Percentiles rank a stretch among this genome's conserved stretches.
Evolutionary conservation across 148 eudicot genomes (phyloP).

Genomic region (Chenopodium album): DNA sequence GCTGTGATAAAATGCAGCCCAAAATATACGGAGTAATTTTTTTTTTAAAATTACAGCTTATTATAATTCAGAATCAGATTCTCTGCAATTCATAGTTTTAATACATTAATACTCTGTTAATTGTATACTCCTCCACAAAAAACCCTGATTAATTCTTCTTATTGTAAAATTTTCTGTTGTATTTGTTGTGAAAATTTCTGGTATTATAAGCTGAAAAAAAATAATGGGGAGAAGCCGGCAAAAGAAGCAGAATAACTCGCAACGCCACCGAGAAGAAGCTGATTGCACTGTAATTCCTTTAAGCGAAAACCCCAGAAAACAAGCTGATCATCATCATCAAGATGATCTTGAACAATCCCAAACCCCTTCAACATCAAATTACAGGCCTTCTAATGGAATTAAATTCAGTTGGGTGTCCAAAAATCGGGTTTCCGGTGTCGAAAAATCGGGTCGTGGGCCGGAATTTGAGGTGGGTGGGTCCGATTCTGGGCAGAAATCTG

Average conservation of each 20-base stretch:
- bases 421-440: conserved; percentile 28
- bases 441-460: conserved; percentile 16
- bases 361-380: conserved; percentile 4
- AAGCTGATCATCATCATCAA: not conserved
- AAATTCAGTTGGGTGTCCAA: conserved; percentile 27
- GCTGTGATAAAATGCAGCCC: too few relatives aligned
- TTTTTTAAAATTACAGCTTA: too few relatives aligned
- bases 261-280: conserved; percentile 18
- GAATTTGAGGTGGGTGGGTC: conserved; percentile 33
- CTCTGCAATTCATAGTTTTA: not conserved
- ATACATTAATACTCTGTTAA: not conserved
- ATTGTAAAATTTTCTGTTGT: not conserved
- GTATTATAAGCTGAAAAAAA: not conserved
- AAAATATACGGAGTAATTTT: too few relatives aligned
- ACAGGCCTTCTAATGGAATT: conserved; percentile 15
- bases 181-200: not conserved
- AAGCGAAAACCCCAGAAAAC: conserved; percentile 13
- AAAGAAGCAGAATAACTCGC: conserved; percentile 22
- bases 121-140: not conserved
- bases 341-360: not conserved
- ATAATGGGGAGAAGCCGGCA: conserved; percentile 30
- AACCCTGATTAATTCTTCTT: not conserved
- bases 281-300: conserved; percentile 32
- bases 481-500: conserved; percentile 17
- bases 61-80: not conserved